A percentile compares a stretch with the other conserved stretches of the same genome.
phyloP scores from a whole-genome alignment of 1,284 basidiomycete genomes.

The Inonotus obliquus region DNA sequence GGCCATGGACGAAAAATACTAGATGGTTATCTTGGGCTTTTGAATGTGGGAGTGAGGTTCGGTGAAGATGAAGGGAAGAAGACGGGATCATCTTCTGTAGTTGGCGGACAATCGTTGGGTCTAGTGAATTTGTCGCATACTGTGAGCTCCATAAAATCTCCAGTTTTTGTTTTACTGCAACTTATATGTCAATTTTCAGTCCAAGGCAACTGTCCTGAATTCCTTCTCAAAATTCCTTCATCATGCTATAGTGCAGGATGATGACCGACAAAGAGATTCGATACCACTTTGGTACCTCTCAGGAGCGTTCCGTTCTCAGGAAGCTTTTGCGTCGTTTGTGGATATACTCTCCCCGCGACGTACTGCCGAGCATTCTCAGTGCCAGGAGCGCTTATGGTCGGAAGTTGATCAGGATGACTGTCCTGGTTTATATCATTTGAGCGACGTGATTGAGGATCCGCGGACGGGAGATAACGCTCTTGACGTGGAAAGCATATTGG shows the following conservation, averaged over 20 bases:
- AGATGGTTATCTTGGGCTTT: slow-evolving; percentile 71
- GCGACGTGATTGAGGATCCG: not conserved
- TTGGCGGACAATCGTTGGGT: slow-evolving; percentile 52
- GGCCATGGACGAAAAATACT: slow-evolving; percentile 58
- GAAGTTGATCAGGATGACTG: slow-evolving; percentile 25
- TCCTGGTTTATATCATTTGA: slow-evolving; percentile 6
- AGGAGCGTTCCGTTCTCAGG: slow-evolving; percentile 42
- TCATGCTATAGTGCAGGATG: slow-evolving; percentile 26
- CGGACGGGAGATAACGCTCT: not conserved
- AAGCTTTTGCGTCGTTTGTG: slow-evolving; percentile 47
- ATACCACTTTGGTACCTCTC: slow-evolving; percentile 46
- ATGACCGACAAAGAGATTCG: slow-evolving; percentile 4
- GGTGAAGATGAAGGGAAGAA: slow-evolving; percentile 39
- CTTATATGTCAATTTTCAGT: slow-evolving; percentile 36
- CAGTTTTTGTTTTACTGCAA: not conserved
- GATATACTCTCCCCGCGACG: slow-evolving; percentile 29
- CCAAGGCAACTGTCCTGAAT: slow-evolving; percentile 53
- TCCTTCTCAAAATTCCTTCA: slow-evolving; percentile 59
- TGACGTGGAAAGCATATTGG: slow-evolving; percentile 8
- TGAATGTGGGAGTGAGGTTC: slow-evolving; percentile 61
- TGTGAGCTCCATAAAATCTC: slow-evolving; percentile 38
- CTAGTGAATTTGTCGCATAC: slow-evolving; percentile 59
- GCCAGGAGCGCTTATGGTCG: not conserved
- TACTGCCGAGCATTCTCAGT: not conserved
- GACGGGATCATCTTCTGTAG: slow-evolving; percentile 20